Evolutionary conservation across 2,329 filamentous ascomycete genomes (phyloP).

Genomic region (Aspergillus unguis): DNA sequence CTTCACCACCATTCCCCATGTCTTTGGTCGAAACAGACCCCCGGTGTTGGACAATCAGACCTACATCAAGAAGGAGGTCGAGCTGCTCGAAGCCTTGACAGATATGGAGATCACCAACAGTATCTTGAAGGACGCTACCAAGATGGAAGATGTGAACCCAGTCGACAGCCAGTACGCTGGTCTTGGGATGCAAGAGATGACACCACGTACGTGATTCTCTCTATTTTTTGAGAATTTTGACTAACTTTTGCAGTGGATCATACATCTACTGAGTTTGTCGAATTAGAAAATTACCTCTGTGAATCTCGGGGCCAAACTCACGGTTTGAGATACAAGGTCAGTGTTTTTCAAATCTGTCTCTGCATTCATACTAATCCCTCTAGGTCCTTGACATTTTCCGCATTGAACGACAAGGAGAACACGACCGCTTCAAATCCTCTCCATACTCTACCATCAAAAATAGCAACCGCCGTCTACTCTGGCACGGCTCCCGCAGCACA

Average conservation of each 20-base stretch:
- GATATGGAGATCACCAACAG: conserved; percentile 80
- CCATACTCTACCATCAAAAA: conserved; percentile 50
- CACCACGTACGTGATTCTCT: conserved; percentile 43
- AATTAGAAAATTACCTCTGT: conserved; percentile 65
- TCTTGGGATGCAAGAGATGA: conserved; percentile 74
- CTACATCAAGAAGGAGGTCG: conserved; percentile 70
- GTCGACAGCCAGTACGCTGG: conserved; percentile 71
- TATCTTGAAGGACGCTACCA: conserved; percentile 68
- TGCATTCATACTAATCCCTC: not conserved
- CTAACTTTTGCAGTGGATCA: conserved; percentile 48
- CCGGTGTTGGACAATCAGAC: conserved; percentile 59
- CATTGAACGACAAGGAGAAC: conserved; percentile 71
- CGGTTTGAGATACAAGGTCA: conserved; percentile 20
- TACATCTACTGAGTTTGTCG: conserved; percentile 59
- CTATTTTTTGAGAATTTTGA: not conserved
- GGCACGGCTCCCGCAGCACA: conserved; percentile 80
- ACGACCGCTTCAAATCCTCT: conserved; percentile 62
- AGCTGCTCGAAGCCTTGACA: conserved; percentile 73
- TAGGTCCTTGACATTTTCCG: conserved; percentile 74
- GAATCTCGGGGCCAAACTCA: conserved; percentile 68
- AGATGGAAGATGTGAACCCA: conserved; percentile 55
- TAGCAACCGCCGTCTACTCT: conserved; percentile 72
- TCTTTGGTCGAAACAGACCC: conserved; percentile 70
- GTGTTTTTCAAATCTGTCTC: not conserved
- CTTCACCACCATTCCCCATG: conserved; percentile 79